Base-by-base conservation (phyloP, 768 basidiomycete species). In the Omphalotus guepiniiformis region DNA sequence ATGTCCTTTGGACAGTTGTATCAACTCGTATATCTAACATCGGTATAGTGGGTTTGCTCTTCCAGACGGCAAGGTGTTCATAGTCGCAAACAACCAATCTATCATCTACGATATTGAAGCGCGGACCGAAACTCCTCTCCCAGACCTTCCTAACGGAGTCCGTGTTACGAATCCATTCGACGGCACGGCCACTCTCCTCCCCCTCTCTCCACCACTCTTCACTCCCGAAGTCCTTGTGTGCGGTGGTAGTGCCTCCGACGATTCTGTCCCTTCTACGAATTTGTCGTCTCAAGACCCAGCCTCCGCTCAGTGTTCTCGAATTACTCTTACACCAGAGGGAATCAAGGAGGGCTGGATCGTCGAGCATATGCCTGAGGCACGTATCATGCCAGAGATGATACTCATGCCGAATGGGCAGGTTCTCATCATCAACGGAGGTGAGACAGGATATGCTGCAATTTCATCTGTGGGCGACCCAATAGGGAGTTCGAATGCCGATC, bases 301-400 rank as follows among this genome's bases (percentile, higher is more conserved):
- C 1, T 55, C 62, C 1, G 56, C 53, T 15, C 67, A 72, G 49
- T 71, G 70, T 58, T 55, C 54, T n/a, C 54, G 71, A 12, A 67
- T 73, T 51, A 61, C 70, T 43, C 79, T 86, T 57, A 75, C 73
- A 2, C 80, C 82, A 4, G 80, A 79, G 48, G 67, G 71, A 11
- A 68, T 69, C 7, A 35, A 55, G 58, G 25, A 58, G 59, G 39
- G 80, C 70, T 65, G 67, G 56, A 22, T 70, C 23, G 72, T 77
- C 39, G 79, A 80, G 50, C 51, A 67, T 25, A 64, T 82, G 48
- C 75, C 74, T 4, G 68, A 73, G 30, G 75, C 72, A 6, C 67
- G 80, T 35, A 70, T 72, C 12, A 82, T 83, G 81, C 79, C 79
- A 9, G 75, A 77, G 53, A 65, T 80, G 53, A 72, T 82, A 55